These are phyloP conservation scores for Scolecobasidium constrictum DNA, from an alignment of 2,329 filamentous ascomycete genomes.

Conservation along the genomic window DNA sequence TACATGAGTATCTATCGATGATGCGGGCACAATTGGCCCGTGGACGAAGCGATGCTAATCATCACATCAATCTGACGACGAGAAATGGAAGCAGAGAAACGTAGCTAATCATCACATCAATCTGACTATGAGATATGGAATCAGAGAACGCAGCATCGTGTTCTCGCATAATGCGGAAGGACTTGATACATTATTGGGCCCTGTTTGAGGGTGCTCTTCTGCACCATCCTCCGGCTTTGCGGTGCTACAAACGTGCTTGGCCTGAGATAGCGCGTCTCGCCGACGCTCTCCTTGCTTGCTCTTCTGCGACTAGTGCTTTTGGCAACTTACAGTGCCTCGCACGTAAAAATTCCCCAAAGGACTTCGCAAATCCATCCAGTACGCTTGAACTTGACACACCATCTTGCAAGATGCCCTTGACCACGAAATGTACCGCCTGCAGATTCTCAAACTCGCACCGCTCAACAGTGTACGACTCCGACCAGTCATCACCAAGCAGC, in stretches of 20 bases:
- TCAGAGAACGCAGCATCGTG: no score
- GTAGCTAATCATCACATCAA: no score
- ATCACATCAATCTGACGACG: no score
- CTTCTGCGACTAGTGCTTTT: neutral
- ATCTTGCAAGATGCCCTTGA: constrained; percentile 1
- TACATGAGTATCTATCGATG: no score
- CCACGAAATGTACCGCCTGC: constrained; percentile 3
- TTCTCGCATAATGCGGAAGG: no score
- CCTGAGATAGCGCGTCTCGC: no score
- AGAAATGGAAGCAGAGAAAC: no score
- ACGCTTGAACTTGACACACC: neutral
- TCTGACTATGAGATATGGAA: no score
- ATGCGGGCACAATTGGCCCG: no score
- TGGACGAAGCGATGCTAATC: no score
- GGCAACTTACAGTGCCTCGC: neutral
- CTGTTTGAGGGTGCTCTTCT: neutral
- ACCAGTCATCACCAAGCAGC: constrained; percentile 14
- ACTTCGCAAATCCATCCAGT: constrained; percentile 4
- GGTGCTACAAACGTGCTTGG: no score
- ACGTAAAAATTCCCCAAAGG: constrained; percentile 3
- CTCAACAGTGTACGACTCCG: constrained; percentile 12
- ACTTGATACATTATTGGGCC: neutral
- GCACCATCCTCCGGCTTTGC: no score
- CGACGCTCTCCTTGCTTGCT: neutral
- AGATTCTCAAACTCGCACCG: constrained; percentile 10